Conservation (phyloP, 768 basidiomycete species). For the Rhizopogon roseolus region DNA sequence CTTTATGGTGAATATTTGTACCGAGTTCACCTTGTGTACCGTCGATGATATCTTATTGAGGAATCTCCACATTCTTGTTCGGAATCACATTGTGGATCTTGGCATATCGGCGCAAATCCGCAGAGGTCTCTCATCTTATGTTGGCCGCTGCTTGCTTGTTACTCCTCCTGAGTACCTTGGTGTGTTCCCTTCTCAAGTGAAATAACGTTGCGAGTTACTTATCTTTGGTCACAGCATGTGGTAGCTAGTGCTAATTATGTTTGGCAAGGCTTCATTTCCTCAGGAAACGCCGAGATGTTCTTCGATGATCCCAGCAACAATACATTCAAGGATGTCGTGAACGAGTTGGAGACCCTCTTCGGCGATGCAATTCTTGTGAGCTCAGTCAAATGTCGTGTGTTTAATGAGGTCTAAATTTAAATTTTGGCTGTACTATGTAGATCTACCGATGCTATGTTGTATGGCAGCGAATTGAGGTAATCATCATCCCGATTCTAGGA, state of each 20-base stretch:
- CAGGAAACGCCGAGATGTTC: background rate
- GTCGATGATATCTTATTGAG: background rate
- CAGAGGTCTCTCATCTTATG: background rate
- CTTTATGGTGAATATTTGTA: background rate
- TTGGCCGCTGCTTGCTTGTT: background rate
- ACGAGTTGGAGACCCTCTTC: slow-evolving; percentile 8
- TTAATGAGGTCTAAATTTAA: background rate
- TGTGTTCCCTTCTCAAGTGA: background rate
- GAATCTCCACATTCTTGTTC: slow-evolving; percentile 2
- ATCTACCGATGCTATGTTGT: slow-evolving; percentile 8
- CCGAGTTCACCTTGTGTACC: background rate
- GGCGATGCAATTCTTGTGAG: slow-evolving; percentile 13
- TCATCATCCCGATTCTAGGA: background rate
- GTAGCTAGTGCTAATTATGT: background rate
- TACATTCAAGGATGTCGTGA: slow-evolving; percentile 7
- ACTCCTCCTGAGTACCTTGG: slow-evolving; percentile 3
- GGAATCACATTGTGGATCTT: slow-evolving; percentile 2
- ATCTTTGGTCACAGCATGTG: background rate
- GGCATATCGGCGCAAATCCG: background rate
- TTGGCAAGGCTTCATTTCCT: background rate
- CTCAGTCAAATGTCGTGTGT: background rate
- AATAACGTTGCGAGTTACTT: background rate
- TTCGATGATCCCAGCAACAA: background rate
- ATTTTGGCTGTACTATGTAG: background rate
- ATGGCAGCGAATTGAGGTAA: slow-evolving; percentile 1